Evolutionary conservation across 2,329 filamentous ascomycete genomes (phyloP), one percentile per base, ranked within the genome.

Genomic region (Penicillium brevicompactum): DNA sequence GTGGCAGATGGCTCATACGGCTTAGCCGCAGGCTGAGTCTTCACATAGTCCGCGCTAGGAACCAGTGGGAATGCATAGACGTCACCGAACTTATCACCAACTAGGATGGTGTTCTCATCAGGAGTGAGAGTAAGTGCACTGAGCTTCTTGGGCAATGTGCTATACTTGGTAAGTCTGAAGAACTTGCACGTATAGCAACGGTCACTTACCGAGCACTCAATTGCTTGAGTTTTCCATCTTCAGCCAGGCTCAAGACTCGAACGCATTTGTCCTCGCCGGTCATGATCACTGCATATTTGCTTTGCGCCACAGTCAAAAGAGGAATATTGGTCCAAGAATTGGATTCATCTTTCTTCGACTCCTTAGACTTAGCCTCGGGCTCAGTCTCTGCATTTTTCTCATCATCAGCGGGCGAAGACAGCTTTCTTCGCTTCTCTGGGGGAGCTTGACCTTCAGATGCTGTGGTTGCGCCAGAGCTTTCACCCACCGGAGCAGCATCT

Each of bases 21-120:
- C 55, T 76, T 77, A 14, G 63, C 56, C 24, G 67, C 57, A 6
- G 50, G 40, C 34, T 57, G 57, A 16, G 34, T 42, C 55, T 67
- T 72, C 65, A 11, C 80, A 74, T 37, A 68, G 57, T 64, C 66
- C 22, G 70, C 66, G 27, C 66, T 68, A 6, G 71, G 74, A 43
- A 91, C 71, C 3, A 97, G 79, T 13, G 94, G 93, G 7, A 99
- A 76, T 10, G 90, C 84, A 75, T 96, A 97, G 57, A 97, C 93
- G 72, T 99, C 94, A 62, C 94, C 94, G 68, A 97, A 97, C 74
- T 99, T 99, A 79, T 99, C 94, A 49, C 87, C 93, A 58, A 85
- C 87, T 55, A 97, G 76, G 59, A 99, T 90, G 8, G 86, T 89
- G 42, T 82, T 80, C 58, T 85, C 82, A 69, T 92, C 87, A 38